Evolutionary conservation across 805 yeast species (phyloP).

Genomic region (Candida succiphila): DNA sequence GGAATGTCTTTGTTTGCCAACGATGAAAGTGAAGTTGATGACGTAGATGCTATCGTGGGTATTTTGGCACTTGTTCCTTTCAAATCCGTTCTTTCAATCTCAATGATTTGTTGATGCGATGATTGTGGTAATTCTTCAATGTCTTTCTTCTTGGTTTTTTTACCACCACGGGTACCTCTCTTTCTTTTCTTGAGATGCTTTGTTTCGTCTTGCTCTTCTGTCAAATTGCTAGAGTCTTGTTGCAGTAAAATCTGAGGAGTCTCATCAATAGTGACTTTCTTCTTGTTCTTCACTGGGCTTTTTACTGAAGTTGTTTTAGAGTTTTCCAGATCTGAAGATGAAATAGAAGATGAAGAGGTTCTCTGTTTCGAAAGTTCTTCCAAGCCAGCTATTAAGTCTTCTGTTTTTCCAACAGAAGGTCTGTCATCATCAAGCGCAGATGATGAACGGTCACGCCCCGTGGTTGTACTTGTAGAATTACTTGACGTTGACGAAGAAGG

Average conservation of each 20-base stretch:
- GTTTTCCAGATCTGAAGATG: background rate
- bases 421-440: background rate
- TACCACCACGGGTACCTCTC: conserved; percentile 82
- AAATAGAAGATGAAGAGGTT: background rate
- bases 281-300: conserved; percentile 3
- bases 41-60: conserved; percentile 1
- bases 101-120: conserved; percentile 5
- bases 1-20: conserved; percentile 6
- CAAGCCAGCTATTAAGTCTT: too few species aligned
- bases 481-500: background rate
- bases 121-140: conserved; percentile 1
- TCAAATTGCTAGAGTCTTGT: conserved; percentile 18
- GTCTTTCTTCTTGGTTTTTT: conserved; percentile 36
- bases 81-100: background rate
- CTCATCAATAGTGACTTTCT: conserved; percentile 4
- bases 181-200: conserved; percentile 48
- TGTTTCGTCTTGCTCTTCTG: conserved; percentile 9
- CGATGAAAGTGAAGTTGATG: background rate
- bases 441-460: background rate
- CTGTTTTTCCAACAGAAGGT: background rate
- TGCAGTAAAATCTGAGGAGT: conserved; percentile 12
- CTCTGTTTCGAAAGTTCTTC: too few species aligned
- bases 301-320: conserved; percentile 8
- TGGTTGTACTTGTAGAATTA: background rate
- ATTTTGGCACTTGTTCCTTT: background rate